Percentiles rank a stretch among this genome's conserved stretches.
Conservation (phyloP, 1,284 basidiomycete species). For the Cutaneotrichosporon sp. region DNA sequence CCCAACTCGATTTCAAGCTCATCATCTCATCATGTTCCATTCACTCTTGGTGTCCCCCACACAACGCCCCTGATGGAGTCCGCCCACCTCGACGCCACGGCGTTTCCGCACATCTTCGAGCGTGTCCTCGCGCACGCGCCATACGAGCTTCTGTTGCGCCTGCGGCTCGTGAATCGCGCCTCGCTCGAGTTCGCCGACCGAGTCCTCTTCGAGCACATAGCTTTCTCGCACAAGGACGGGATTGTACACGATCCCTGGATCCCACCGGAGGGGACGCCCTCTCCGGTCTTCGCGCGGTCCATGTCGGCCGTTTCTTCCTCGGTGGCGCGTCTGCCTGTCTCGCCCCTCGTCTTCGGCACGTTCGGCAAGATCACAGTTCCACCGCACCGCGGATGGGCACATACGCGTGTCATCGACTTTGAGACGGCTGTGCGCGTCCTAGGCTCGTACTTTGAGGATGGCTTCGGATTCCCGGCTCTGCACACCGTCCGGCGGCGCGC, state of each 20-base stretch:
- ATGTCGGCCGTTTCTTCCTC: background rate
- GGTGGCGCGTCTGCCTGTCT: background rate
- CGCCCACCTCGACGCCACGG: background rate
- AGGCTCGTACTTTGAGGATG: background rate
- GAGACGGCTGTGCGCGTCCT: background rate
- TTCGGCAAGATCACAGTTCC: background rate
- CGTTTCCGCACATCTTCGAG: constrained; percentile 3
- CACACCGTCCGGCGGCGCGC: background rate
- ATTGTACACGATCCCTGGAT: background rate
- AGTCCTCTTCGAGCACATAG: background rate
- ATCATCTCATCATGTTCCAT: too few relatives aligned
- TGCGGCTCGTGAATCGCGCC: background rate
- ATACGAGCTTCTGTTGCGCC: background rate
- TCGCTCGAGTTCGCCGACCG: background rate
- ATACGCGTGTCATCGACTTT: background rate
- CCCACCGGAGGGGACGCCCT: background rate
- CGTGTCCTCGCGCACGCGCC: background rate
- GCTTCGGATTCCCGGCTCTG: background rate
- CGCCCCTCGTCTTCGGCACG: background rate
- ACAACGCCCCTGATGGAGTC: background rate
- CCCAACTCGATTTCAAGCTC: too few relatives aligned
- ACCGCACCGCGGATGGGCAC: background rate
- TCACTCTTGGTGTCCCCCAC: background rate
- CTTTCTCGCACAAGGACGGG: background rate
- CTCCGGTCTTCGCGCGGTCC: background rate